Evolutionary conservation across 2,329 filamentous ascomycete species (phyloP).

Genomic region (Diaporthe aspalathi): DNA sequence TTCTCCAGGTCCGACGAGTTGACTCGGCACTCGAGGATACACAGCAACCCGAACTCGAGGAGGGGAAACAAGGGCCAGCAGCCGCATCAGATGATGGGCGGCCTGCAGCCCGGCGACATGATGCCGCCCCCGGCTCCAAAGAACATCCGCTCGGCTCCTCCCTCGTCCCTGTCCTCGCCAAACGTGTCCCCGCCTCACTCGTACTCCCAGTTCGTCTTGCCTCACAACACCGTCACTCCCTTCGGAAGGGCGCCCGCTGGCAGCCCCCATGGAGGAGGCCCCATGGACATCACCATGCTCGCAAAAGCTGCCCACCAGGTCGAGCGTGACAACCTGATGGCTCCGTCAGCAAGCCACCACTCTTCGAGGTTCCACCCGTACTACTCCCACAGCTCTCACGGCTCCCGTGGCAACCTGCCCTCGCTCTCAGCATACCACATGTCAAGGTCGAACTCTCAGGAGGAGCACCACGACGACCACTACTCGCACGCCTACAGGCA

Average conservation of each 20-base stretch:
- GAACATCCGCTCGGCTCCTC: slow-evolving; percentile 88
- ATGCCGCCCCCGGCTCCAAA: slow-evolving; percentile 83
- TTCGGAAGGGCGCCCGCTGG: slow-evolving; percentile 59
- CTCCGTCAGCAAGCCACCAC: slow-evolving; percentile 55
- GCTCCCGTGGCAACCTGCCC: slow-evolving; percentile 72
- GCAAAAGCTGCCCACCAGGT: slow-evolving; percentile 71
- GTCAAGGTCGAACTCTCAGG: slow-evolving; percentile 87
- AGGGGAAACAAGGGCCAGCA: slow-evolving; percentile 84
- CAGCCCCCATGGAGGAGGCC: slow-evolving; percentile 52
- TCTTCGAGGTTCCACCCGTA: slow-evolving; percentile 65
- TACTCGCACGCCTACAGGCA: slow-evolving; percentile 76
- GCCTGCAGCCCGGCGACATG: slow-evolving; percentile 70
- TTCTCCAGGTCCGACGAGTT: slow-evolving; percentile 97
- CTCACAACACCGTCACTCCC: slow-evolving; percentile 58
- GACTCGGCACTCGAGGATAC: slow-evolving; percentile 95
- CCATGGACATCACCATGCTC: slow-evolving; percentile 68
- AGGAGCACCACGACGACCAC: slow-evolving; percentile 81
- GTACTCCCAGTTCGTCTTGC: slow-evolving; percentile 76
- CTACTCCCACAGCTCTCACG: slow-evolving; percentile 60
- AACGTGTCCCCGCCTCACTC: slow-evolving; percentile 96
- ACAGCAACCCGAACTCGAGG: slow-evolving; percentile 98
- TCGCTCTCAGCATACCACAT: slow-evolving; percentile 92
- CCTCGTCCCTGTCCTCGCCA: slow-evolving; percentile 88
- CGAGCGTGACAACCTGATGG: slow-evolving; percentile 66
- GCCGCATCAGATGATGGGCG: slow-evolving; percentile 55